Conservation (phyloP, 225 moss, liverwort and hornwort genomes). For the Ulota crispa region DNA sequence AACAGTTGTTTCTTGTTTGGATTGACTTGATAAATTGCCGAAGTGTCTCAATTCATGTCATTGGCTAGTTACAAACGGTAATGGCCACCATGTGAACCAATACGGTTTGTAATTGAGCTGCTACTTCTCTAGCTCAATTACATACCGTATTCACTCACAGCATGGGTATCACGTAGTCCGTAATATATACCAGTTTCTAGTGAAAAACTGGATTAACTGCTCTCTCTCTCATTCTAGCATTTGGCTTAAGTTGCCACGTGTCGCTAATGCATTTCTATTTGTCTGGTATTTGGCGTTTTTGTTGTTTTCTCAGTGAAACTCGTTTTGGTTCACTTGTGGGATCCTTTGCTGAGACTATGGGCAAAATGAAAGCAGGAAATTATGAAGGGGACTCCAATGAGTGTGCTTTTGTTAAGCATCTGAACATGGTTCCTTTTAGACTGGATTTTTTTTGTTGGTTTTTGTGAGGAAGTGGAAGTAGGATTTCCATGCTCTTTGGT, state of each 20-base stretch:
- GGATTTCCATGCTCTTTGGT: too few relatives aligned
- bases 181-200: neutral
- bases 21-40: too few relatives aligned
- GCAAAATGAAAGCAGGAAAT: neutral
- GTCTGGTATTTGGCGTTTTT: neutral
- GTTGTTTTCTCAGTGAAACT: neutral
- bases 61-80: too few relatives aligned
- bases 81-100: too few relatives aligned
- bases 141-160: too few relatives aligned
- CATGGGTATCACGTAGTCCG: rapidly evolving
- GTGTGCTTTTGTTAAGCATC: neutral
- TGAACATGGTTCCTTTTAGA: neutral
- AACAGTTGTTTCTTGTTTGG: too few relatives aligned
- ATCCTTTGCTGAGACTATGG: neutral
- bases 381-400: neutral
- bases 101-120: too few relatives aligned
- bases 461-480: too few relatives aligned
- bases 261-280: neutral
- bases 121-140: too few relatives aligned
- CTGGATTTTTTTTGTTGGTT: neutral
- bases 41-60: too few relatives aligned
- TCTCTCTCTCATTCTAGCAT: neutral
- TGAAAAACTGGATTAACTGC: neutral
- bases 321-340: neutral
- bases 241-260: neutral